Evolutionary conservation across 805 yeast genomes (phyloP).

Genomic region (Pichia occidentalis): DNA sequence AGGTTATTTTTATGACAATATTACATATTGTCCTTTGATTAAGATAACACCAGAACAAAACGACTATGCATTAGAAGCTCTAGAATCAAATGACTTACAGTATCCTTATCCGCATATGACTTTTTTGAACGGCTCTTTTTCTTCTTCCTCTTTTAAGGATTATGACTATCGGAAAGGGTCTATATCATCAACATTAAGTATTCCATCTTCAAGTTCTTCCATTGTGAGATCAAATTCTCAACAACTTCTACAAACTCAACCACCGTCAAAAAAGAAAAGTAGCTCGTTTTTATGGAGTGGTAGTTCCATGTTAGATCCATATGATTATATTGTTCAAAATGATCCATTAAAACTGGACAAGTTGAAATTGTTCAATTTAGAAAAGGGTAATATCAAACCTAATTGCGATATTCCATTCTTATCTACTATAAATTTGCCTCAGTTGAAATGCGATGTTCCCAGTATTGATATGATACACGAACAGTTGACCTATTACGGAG

Average conservation of each 20-base stretch:
- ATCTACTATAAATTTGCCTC: constrained; percentile 2
- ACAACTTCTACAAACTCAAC: constrained; percentile 3
- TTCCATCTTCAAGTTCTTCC: constrained; percentile 3
- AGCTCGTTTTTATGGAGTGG: constrained; percentile 27
- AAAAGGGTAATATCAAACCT: constrained; percentile 13
- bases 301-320: constrained; percentile 29
- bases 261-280: constrained; percentile 22
- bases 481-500: constrained; percentile 13
- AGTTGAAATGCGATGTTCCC: background rate
- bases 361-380: background rate
- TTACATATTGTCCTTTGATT: constrained; percentile 51
- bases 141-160: background rate
- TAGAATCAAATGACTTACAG: constrained; percentile 9
- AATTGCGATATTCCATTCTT: constrained; percentile 22
- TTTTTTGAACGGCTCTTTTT: constrained; percentile 11
- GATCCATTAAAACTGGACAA: constrained; percentile 18
- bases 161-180: constrained; percentile 8
- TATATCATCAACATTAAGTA: constrained; percentile 7
- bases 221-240: constrained; percentile 1
- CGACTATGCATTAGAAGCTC: constrained; percentile 17
- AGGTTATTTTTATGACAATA: constrained; percentile 61
- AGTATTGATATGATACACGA: constrained; percentile 7
- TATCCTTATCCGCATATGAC: constrained; percentile 28
- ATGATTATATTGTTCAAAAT: constrained; percentile 30
- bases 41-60: constrained; percentile 29